Percentiles rank a stretch among this genome's conserved stretches.
Conservation (phyloP, 306 rosid genomes). For the Alnus glutinosa region DNA sequence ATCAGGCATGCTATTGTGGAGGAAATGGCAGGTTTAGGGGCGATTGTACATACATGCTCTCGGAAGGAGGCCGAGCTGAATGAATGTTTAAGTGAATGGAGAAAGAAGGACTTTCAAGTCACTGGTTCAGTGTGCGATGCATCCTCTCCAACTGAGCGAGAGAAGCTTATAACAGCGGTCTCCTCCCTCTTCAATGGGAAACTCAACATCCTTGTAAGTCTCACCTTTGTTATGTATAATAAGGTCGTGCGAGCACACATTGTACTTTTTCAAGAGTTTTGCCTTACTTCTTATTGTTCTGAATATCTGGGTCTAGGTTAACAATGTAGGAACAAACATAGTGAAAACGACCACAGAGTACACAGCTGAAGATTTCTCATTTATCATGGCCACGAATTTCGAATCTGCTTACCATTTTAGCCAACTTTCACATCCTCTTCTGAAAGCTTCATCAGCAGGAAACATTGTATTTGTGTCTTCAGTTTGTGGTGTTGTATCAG, state of each 20-base stretch:
- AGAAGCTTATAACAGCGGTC: slow-evolving; percentile 15
- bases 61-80: neutral
- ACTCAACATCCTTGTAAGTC: slow-evolving; percentile 33
- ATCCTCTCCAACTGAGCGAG: neutral
- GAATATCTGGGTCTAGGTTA: neutral
- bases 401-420: slow-evolving; percentile 32
- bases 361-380: slow-evolving; percentile 21
- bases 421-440: slow-evolving; percentile 48
- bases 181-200: slow-evolving; percentile 24
- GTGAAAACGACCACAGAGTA: slow-evolving; percentile 7
- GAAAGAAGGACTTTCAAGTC: slow-evolving; percentile 24
- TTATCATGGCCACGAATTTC: slow-evolving; percentile 28
- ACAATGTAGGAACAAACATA: neutral
- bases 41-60: slow-evolving; percentile 16
- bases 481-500: neutral
- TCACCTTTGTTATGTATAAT: too few species aligned
- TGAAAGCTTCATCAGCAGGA: slow-evolving; percentile 34
- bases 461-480: slow-evolving; percentile 38
- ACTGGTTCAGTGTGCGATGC: slow-evolving; percentile 25
- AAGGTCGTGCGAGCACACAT: too few species aligned
- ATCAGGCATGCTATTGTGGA: slow-evolving; percentile 36
- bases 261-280: too few species aligned
- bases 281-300: too few species aligned
- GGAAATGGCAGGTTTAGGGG: slow-evolving; percentile 34
- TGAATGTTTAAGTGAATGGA: slow-evolving; percentile 21